Evolutionary conservation across 495 filamentous ascomycete species (phyloP), one percentile per base, ranked within the genome.

Genomic region (Xylaria palmicola): DNA sequence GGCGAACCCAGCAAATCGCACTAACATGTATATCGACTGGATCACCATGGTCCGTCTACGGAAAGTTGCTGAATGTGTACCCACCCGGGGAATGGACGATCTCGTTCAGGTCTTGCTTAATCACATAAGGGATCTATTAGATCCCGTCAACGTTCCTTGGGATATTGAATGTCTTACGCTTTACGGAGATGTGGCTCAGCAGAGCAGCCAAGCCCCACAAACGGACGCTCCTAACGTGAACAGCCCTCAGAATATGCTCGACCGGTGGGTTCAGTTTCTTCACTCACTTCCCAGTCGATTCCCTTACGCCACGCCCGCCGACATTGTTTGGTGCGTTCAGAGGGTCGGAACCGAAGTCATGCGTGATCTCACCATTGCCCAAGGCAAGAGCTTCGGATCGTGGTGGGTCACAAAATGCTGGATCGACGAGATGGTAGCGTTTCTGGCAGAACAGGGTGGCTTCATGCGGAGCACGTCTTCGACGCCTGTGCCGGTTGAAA

Each of bases 401-500:
- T 98, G 94, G 94, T 97, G 94, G 92, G 89, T 97, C 55, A 92
- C 91, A n/a, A 96, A 97, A 70, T 91, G 93, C 53, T 98, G 92
- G 80, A 84, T 98, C 54, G 93, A 97, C 70, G 94, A 97, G 75
- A 95, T 96, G 92, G 85, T 92, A 66, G 76, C 87, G 37, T 98
- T 94, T 85, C 81, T 95, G 65, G 93, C 91, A 0, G 92, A 97
- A 67, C 88, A 92, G 57, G 94, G 94, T 19, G 94, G 94, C 0
- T 97, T 97, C 70, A 85, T 97, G 80, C 84, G 85, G 47, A 83
- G 86, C 63, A 61, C 26, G 43, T 62, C 53, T 4, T 47, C 26
- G 0, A 37, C 47, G 17, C 20, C 65, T 41, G 43, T 40, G 47
- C n/a, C 61, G 67, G 6, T 32, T 39, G 20, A 69, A 0, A 43